Evolutionary conservation across 495 filamentous ascomycete genomes (phyloP).

Genomic region (Penicillium mononematosum): DNA sequence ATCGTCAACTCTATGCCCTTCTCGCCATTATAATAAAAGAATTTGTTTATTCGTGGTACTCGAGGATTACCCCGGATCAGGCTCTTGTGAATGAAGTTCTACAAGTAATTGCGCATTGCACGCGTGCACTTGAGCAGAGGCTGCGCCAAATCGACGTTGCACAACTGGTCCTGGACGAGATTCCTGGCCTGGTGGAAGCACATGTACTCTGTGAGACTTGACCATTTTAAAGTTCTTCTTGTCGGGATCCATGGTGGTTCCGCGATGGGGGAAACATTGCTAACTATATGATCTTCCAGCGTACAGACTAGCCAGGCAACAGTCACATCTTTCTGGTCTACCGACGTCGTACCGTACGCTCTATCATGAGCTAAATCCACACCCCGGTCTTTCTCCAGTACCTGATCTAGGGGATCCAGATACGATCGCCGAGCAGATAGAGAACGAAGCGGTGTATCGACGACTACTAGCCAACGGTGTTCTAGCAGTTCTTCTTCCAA

Average conservation of each 20-base stretch:
- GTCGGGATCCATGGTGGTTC: slow-evolving; percentile 1
- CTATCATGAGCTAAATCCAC: slow-evolving; percentile 80
- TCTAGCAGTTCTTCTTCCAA: slow-evolving; percentile 80
- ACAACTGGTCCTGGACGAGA: slow-evolving; percentile 80
- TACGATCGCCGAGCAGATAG: slow-evolving; percentile 56
- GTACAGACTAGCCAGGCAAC: slow-evolving; percentile 55
- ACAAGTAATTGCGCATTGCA: slow-evolving; percentile 85
- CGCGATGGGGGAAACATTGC: slow-evolving; percentile 11
- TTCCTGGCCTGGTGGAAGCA: slow-evolving; percentile 75
- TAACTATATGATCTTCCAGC: slow-evolving; percentile 28
- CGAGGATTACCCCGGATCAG: slow-evolving; percentile 85
- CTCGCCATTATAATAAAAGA: slow-evolving; percentile 85
- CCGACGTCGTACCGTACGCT: slow-evolving; percentile 54
- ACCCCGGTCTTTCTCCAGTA: slow-evolving; percentile 75
- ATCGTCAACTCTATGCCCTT: slow-evolving; percentile 87
- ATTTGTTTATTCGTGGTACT: slow-evolving; percentile 90
- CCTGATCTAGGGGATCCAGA: slow-evolving; percentile 54
- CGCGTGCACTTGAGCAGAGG: slow-evolving; percentile 79
- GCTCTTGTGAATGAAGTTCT: slow-evolving; percentile 82
- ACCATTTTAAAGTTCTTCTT: slow-evolving; percentile 15
- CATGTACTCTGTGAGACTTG: slow-evolving; percentile 72
- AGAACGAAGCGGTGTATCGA: slow-evolving; percentile 78
- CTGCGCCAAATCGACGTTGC: slow-evolving; percentile 79
- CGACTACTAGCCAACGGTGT: slow-evolving; percentile 75
- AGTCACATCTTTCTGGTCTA: slow-evolving; percentile 45